Evolutionary conservation across 2,329 filamentous ascomycete genomes (phyloP).

Genomic region (Ciborinia camelliae): DNA sequence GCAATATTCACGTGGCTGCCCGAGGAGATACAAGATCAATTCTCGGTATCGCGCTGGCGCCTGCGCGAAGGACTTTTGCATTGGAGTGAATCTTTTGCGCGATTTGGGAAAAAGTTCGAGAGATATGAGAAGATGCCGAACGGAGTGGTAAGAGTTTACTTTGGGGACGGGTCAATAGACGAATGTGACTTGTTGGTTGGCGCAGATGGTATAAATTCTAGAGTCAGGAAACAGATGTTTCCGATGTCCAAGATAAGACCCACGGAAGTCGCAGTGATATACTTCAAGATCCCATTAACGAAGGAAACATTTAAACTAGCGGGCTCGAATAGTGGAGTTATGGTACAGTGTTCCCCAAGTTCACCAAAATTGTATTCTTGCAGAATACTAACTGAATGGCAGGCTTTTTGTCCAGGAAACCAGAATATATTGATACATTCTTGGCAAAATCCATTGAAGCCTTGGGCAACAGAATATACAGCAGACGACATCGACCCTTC

Average conservation of each 20-base stretch:
- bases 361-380: neutral
- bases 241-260: conserved; percentile 26
- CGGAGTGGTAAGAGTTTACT: conserved; percentile 39
- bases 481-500: conserved; percentile 27
- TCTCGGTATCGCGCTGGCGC: conserved; percentile 31
- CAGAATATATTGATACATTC: conserved; percentile 33
- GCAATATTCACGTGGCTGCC: conserved; percentile 31
- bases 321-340: conserved; percentile 24
- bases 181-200: conserved; percentile 52
- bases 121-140: conserved; percentile 32
- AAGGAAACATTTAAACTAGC: conserved; percentile 26
- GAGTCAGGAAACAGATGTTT: conserved; percentile 41
- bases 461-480: conserved; percentile 28
- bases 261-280: conserved; percentile 30
- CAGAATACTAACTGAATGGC: conserved; percentile 5
- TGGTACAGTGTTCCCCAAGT: conserved; percentile 21
- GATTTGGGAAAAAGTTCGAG: conserved; percentile 37
- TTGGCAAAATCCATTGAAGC: conserved; percentile 31
- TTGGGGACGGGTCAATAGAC: conserved; percentile 44
- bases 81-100: conserved; percentile 25
- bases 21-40: conserved; percentile 29
- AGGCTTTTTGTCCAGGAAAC: conserved; percentile 30
- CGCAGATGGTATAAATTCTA: conserved; percentile 54
- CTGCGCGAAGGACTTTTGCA: conserved; percentile 30
- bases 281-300: conserved; percentile 35